Base-by-base conservation (phyloP, 257 asterid species). In the Przewalskia tangutica region DNA sequence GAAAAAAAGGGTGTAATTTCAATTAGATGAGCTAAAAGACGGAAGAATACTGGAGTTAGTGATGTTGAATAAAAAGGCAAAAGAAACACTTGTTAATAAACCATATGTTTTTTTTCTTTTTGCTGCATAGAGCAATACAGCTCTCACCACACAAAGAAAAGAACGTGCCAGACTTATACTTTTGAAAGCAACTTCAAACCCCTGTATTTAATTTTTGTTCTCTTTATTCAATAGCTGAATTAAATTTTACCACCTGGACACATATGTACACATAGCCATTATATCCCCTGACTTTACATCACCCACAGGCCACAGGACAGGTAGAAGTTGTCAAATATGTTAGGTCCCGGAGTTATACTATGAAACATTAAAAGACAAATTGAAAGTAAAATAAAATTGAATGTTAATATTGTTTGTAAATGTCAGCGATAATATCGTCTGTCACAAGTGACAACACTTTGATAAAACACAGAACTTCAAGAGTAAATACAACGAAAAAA, bases 281-380 rank as follows among this genome's bases (percentile, higher is more conserved):
- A 83, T 83, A 71, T 75, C 59, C 53, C 63, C 84, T 65, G 83
- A 81, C 90, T 87, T 81, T 64, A 85, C 87, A 85, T 85, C 82
- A 62, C 54, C 76, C 36, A 59, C 75, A 18, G 51, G n/a, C n/a
- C n/a, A n/a, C n/a, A n/a, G 81, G 85, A 80, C 86, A 84, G 87
- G 84, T 75, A 82, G 82, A 82, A 87, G 86, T 88, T 83, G 88
- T 83, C 83, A 87, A 87, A 44, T 20, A n/a, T 71, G n/a, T n/a
- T n/a, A n/a, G n/a, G n/a, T n/a, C n/a, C n/a, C n/a, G n/a, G n/a
- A n/a, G n/a, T n/a, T n/a, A n/a, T n/a, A n/a, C n/a, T n/a, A n/a
- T n/a, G n/a, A n/a, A n/a, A n/a, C n/a, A n/a, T n/a, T n/a, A n/a
- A n/a, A n/a, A n/a, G n/a, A n/a, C n/a, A n/a, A n/a, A n/a, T n/a